Evolutionary conservation across 306 rosid genomes (phyloP).

Genomic region (Purshia tridentata): DNA sequence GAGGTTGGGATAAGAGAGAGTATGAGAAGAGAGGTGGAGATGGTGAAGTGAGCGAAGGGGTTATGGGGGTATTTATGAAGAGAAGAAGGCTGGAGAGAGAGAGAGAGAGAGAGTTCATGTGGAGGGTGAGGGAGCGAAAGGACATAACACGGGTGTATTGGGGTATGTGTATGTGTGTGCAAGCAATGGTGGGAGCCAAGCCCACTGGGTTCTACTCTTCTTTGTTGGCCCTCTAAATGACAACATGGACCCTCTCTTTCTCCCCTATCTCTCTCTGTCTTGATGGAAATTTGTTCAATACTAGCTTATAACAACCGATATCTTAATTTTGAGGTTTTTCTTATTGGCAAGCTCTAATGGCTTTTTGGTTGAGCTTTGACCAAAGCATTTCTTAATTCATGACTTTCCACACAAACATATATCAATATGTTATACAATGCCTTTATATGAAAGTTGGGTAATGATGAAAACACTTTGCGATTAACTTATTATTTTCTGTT

Average conservation of each 20-base stretch:
- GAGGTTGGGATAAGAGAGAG: background rate
- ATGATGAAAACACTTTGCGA: no score
- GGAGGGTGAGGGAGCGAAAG: constrained; percentile 22
- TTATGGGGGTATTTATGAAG: constrained; percentile 58
- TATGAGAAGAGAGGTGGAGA: constrained; percentile 6
- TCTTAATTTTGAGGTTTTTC: background rate
- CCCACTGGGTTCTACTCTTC: constrained; percentile 45
- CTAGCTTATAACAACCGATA: background rate
- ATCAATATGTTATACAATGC: no score
- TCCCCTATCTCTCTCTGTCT: constrained; percentile 5
- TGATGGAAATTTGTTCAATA: background rate
- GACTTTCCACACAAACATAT: background rate
- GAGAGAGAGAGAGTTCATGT: constrained; percentile 28
- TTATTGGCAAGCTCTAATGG: background rate
- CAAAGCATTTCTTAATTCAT: background rate
- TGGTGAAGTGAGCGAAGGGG: constrained; percentile 9
- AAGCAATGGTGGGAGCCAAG: constrained; percentile 60
- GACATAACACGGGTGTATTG: constrained; percentile 71
- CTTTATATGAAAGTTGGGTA: no score
- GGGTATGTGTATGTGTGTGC: constrained; percentile 37
- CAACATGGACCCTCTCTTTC: constrained; percentile 50
- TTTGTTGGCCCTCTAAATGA: constrained; percentile 42
- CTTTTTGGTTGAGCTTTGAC: background rate
- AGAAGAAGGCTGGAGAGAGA: constrained; percentile 9
- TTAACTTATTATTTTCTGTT: no score